Conservation (phyloP, 495 filamentous ascomycete genomes). For the Umbilicaria muhlenbergii region DNA sequence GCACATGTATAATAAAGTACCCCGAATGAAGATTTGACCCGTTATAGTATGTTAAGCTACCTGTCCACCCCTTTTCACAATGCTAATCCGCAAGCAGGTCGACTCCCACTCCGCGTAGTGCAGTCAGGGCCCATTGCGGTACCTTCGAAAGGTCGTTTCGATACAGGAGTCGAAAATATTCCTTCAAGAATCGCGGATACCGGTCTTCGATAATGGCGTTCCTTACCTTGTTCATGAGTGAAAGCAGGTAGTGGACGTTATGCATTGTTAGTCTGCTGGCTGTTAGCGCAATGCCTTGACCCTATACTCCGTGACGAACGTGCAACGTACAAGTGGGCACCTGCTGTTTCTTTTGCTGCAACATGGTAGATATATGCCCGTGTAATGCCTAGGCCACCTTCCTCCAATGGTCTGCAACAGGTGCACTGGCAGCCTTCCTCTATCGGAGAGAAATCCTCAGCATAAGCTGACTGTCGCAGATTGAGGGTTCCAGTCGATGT, state of each 20-base stretch:
- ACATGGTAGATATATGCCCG: constrained; percentile 84
- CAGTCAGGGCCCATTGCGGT: constrained; percentile 72
- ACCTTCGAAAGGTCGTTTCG: constrained; percentile 47
- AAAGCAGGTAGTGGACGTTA: constrained; percentile 81
- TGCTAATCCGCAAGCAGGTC: constrained; percentile 40
- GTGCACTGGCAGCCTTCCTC: constrained; percentile 66
- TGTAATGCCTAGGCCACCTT: constrained; percentile 72
- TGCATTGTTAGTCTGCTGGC: constrained; percentile 64
- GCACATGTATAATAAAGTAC: too few relatives aligned
- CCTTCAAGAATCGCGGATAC: constrained; percentile 62
- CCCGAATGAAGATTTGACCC: too few relatives aligned
- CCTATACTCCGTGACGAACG: background rate
- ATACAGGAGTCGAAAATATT: constrained; percentile 64
- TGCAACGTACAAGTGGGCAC: constrained; percentile 58
- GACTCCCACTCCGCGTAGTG: constrained; percentile 70
- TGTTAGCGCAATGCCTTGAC: constrained; percentile 8
- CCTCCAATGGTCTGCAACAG: constrained; percentile 51
- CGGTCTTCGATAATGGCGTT: constrained; percentile 69
- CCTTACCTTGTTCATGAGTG: constrained; percentile 59
- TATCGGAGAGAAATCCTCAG: constrained; percentile 67
- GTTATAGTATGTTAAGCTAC: too few relatives aligned
- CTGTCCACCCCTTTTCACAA: constrained; percentile 2
- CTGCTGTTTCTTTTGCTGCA: constrained; percentile 85
- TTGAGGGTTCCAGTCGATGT: constrained; percentile 70
- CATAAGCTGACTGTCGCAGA: constrained; percentile 58